A percentile compares a stretch with the other conserved stretches of the same genome.
phyloP scores from a whole-genome alignment of 2,329 filamentous ascomycete genomes.

The Talaromyces sp. region DNA sequence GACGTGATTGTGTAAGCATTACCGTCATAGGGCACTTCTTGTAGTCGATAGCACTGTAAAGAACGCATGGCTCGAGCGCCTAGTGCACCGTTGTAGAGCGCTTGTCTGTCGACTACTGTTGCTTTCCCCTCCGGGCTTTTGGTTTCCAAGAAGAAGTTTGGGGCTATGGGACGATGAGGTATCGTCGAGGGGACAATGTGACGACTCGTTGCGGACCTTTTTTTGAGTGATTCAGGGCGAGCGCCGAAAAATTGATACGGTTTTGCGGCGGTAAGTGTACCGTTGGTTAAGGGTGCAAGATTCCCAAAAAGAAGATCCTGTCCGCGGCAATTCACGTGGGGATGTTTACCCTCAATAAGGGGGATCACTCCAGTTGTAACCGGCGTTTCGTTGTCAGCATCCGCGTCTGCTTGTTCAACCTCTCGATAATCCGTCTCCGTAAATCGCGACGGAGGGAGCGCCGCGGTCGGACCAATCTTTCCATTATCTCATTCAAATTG shows the following conservation, averaged over 20 bases:
- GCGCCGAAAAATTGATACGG: conserved; percentile 35
- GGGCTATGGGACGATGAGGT: not conserved
- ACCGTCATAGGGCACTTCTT: not conserved
- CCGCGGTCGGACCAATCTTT: not conserved
- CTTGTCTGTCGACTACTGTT: not conserved
- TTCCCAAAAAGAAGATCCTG: conserved; percentile 32
- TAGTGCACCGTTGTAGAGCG: not conserved
- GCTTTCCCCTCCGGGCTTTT: not conserved
- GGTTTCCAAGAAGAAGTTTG: not conserved
- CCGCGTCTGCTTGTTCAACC: not conserved
- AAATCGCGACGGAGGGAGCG: not conserved
- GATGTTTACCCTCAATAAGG: not conserved
- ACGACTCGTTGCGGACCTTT: not conserved
- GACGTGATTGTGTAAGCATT: not conserved
- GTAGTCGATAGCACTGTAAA: not conserved
- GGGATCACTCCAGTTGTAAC: not conserved
- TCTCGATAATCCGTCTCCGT: not conserved
- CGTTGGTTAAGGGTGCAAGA: conserved; percentile 38
- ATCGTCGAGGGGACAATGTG: not conserved
- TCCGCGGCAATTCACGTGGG: not conserved
- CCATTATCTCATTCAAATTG: not conserved
- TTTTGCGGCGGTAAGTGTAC: conserved; percentile 27
- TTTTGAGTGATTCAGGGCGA: conserved; percentile 15
- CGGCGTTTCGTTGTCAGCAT: not conserved
- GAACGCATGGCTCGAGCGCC: not conserved